Conservation (phyloP, 2,329 filamentous ascomycete genomes). For the Clarireedia hainanense region DNA sequence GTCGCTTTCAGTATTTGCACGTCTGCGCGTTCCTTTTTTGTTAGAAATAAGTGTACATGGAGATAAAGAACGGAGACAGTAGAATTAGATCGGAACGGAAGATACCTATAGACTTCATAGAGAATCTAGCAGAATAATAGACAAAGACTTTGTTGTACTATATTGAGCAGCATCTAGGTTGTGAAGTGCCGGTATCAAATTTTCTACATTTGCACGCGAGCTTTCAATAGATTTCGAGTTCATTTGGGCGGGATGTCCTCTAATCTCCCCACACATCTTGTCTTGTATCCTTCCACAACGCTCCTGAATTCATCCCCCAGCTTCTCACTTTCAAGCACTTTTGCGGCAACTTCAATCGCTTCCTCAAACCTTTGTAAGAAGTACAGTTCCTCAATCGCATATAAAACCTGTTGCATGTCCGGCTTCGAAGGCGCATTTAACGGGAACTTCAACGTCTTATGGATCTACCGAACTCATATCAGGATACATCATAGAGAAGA, state of each 20-base stretch:
- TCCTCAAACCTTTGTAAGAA: constrained; percentile 25
- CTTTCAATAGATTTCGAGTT: no score
- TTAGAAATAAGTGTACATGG: neutral
- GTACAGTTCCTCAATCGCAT: constrained; percentile 30
- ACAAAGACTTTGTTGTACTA: no score
- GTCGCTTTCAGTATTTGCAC: no score
- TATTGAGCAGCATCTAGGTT: no score
- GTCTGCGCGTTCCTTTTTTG: no score
- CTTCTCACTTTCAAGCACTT: constrained; percentile 16
- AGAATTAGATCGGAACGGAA: neutral
- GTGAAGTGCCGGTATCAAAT: neutral
- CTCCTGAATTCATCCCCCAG: constrained; percentile 20
- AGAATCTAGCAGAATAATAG: no score
- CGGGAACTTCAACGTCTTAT: constrained; percentile 21
- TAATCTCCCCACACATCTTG: constrained; percentile 15
- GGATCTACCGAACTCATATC: constrained; percentile 15
- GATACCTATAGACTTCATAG: neutral
- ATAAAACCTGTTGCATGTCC: constrained; percentile 25
- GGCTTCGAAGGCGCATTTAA: constrained; percentile 24
- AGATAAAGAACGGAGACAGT: neutral
- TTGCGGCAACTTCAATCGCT: constrained; percentile 15
- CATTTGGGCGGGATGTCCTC: neutral
- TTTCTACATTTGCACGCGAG: no score
- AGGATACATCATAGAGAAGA: neutral
- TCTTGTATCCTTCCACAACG: constrained; percentile 19